A percentile compares a stretch with the other conserved stretches of the same genome.
Conservation (phyloP, 73 alveolate genomes). For the Stentor coeruleus region DNA sequence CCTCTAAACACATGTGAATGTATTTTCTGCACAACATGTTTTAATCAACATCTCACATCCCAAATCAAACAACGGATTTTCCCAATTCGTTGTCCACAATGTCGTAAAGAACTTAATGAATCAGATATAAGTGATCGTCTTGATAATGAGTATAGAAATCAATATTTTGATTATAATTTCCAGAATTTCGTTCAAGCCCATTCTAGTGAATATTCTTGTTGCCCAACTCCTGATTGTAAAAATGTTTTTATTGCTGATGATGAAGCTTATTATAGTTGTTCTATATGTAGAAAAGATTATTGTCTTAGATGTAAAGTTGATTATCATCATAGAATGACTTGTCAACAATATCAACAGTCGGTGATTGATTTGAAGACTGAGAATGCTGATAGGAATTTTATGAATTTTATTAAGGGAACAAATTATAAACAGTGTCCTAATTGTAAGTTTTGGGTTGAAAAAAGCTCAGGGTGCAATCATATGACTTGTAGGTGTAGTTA, state of each 20-base stretch:
- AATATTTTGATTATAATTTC: conserved; percentile 33
- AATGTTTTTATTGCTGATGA: conserved; percentile 51
- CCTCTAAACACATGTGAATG: neutral
- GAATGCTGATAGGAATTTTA: conserved; percentile 38
- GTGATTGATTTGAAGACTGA: conserved; percentile 32
- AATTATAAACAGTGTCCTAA: conserved; percentile 41
- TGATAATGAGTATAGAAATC: conserved; percentile 37
- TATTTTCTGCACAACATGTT: neutral
- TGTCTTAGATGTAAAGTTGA: conserved; percentile 56
- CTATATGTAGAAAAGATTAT: conserved; percentile 56
- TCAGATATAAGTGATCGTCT: conserved; percentile 36
- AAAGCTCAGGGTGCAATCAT: conserved; percentile 53
- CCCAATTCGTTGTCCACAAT: conserved; percentile 41
- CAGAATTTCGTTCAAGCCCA: conserved; percentile 41
- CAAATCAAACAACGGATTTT: conserved; percentile 23
- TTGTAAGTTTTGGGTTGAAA: conserved; percentile 59
- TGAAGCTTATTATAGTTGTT: conserved; percentile 40
- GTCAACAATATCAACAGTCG: conserved; percentile 49
- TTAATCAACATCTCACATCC: neutral
- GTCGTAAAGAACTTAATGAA: conserved; percentile 40
- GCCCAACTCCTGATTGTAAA: conserved; percentile 78
- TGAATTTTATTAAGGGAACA: conserved; percentile 51
- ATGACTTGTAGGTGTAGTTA: conserved; percentile 62
- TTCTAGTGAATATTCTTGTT: conserved; percentile 60
- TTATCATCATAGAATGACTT: conserved; percentile 52